Evolutionary conservation across 1,139 yeast genomes (phyloP).

Genomic region (Saccharomycopsis hybrid): DNA sequence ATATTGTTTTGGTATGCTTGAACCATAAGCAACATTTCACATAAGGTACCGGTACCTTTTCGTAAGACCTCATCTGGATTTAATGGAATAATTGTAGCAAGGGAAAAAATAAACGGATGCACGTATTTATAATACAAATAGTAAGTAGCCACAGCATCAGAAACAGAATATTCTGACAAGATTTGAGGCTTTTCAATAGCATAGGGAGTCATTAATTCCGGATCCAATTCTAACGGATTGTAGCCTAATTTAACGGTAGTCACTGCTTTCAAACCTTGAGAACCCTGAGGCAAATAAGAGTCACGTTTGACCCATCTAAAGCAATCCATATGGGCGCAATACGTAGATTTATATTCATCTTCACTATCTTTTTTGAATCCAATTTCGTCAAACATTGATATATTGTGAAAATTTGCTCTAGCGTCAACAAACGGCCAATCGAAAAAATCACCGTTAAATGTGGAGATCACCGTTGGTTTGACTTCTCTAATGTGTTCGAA

Average conservation of each 20-base stretch:
- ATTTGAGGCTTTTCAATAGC: slow-evolving; percentile 92
- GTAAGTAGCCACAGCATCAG: slow-evolving; percentile 98
- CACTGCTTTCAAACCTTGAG: slow-evolving; percentile 97
- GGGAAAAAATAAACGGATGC: slow-evolving; percentile 93
- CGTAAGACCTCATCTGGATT: slow-evolving; percentile 95
- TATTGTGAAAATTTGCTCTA: slow-evolving; percentile 73
- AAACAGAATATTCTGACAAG: slow-evolving; percentile 92
- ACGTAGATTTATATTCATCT: slow-evolving; percentile 87
- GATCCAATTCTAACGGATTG: slow-evolving; percentile 94
- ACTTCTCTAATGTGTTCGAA: slow-evolving; percentile 87
- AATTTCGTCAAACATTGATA: slow-evolving; percentile 87
- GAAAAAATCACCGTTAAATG: slow-evolving; percentile 96
- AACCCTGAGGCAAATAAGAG: slow-evolving; percentile 95
- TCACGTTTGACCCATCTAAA: slow-evolving; percentile 99
- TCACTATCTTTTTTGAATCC: slow-evolving; percentile 89
- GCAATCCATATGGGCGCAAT: slow-evolving; percentile 97
- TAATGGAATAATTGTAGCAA: slow-evolving; percentile 90
- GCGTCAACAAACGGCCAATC: slow-evolving; percentile 99
- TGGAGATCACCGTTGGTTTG: slow-evolving; percentile 90
- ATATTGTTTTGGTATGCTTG: slow-evolving; percentile 82
- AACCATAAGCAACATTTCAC: slow-evolving; percentile 97
- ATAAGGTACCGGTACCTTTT: slow-evolving; percentile 97
- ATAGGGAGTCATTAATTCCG: slow-evolving; percentile 96
- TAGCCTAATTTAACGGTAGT: slow-evolving; percentile 94
- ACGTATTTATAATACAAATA: slow-evolving; percentile 94